These are phyloP conservation scores for Tagetes erecta DNA, from an alignment of 129 eudicot genomes.

Conservation along the genomic window DNA sequence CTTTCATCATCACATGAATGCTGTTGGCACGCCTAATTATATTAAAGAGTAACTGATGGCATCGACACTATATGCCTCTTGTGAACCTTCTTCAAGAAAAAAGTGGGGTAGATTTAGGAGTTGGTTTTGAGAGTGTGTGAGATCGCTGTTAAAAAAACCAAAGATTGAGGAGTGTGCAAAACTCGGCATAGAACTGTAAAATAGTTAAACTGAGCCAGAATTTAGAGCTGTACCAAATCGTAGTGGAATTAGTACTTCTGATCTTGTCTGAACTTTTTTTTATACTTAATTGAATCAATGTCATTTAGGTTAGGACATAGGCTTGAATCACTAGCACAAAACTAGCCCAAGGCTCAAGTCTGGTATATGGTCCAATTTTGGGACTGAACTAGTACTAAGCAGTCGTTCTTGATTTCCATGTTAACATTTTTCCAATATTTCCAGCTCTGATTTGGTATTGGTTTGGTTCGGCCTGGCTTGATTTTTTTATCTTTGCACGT, in stretches of 20 bases:
- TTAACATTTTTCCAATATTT: neutral
- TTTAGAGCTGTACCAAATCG: neutral
- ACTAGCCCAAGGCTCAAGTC: neutral
- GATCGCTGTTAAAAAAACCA: no score
- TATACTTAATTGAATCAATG: neutral
- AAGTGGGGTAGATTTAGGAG: neutral
- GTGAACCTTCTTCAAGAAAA: neutral
- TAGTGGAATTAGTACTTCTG: neutral
- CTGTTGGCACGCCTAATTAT: conserved; percentile 6
- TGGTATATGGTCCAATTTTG: neutral
- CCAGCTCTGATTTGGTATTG: neutral
- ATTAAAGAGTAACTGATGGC: neutral
- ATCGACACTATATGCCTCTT: conserved; percentile 3
- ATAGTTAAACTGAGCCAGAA: neutral
- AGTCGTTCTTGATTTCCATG: neutral
- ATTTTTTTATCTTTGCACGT: neutral
- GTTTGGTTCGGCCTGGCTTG: neutral
- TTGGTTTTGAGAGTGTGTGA: no score
- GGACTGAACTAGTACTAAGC: neutral
- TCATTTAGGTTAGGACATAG: neutral
- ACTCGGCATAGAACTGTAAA: neutral
- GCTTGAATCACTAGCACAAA: neutral
- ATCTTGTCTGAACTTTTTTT: neutral
- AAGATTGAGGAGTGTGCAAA: conserved; percentile 1
- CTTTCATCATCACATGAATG: neutral